Conservation (phyloP, 2,329 filamentous ascomycete genomes). For the Xylaria sp. region DNA sequence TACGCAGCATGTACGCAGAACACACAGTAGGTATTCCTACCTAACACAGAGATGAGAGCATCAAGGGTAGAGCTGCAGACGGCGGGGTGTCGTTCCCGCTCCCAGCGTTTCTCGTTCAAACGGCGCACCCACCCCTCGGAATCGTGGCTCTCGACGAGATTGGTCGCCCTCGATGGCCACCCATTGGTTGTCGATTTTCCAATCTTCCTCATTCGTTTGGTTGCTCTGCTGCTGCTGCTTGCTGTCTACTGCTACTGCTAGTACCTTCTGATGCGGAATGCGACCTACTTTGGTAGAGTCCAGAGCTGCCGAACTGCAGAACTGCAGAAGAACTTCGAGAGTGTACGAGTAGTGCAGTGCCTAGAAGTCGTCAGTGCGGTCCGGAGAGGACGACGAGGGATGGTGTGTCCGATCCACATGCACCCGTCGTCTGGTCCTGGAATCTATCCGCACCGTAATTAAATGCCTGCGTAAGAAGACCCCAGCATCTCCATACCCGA, state of each 20-base stretch:
- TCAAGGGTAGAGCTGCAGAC: background rate
- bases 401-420: conserved; percentile 17
- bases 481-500: conserved; percentile 1
- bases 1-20: too few species aligned
- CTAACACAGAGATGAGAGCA: background rate
- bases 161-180: background rate
- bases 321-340: too few species aligned
- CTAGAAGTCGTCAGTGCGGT: too few species aligned
- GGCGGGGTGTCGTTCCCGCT: background rate
- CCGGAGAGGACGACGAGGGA: background rate
- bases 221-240: conserved; percentile 5
- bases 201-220: conserved; percentile 10
- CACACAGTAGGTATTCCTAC: too few species aligned
- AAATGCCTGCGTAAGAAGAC: background rate
- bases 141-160: conserved; percentile 9
- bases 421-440: conserved; percentile 10
- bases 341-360: background rate
- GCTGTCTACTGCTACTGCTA: too few species aligned
- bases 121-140: conserved; percentile 10
- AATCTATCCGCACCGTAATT: background rate
- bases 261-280: too few species aligned
- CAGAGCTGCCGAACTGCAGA: too few species aligned
- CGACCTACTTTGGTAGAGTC: too few species aligned
- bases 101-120: conserved; percentile 2
- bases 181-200: conserved; percentile 14